phyloP scores from a whole-genome alignment of 78 protist species.

The Mastigamoeba balamuthi region DNA sequence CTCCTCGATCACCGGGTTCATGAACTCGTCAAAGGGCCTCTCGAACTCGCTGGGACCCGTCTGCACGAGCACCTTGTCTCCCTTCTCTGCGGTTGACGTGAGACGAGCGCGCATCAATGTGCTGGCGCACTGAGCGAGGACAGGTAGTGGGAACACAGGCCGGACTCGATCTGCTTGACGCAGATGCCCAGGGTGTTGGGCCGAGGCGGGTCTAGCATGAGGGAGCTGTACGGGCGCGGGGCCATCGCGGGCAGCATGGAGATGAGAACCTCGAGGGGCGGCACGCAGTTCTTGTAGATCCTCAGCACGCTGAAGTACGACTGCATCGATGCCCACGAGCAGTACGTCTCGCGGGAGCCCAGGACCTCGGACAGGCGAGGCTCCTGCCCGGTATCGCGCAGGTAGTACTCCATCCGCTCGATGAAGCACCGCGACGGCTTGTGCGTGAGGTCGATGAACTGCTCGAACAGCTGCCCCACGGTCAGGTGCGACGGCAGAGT shows the following conservation, averaged over 20 bases:
- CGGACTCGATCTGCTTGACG: neutral
- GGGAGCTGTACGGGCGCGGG: neutral
- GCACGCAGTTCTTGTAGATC: neutral
- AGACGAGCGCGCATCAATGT: no score
- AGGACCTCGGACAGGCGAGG: no score
- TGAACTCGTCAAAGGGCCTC: no score
- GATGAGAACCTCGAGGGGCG: neutral
- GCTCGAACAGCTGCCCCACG: neutral
- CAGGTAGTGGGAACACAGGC: neutral
- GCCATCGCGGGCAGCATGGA: neutral
- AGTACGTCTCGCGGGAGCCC: no score
- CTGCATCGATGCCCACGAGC: neutral
- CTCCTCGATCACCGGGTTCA: no score
- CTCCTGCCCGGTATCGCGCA: no score
- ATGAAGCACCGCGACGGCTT: no score
- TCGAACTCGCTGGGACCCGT: no score
- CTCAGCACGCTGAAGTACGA: neutral
- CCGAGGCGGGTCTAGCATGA: neutral
- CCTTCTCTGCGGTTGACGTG: no score
- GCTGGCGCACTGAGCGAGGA: no score
- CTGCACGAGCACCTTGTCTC: no score
- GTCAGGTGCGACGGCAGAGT: neutral
- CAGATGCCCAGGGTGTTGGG: neutral
- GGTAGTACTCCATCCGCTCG: no score
- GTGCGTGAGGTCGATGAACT: neutral